Percentiles rank a stretch among this genome's conserved stretches.
Conservation (phyloP, 1,284 basidiomycete genomes). For the Heterobasidion occidentale region DNA sequence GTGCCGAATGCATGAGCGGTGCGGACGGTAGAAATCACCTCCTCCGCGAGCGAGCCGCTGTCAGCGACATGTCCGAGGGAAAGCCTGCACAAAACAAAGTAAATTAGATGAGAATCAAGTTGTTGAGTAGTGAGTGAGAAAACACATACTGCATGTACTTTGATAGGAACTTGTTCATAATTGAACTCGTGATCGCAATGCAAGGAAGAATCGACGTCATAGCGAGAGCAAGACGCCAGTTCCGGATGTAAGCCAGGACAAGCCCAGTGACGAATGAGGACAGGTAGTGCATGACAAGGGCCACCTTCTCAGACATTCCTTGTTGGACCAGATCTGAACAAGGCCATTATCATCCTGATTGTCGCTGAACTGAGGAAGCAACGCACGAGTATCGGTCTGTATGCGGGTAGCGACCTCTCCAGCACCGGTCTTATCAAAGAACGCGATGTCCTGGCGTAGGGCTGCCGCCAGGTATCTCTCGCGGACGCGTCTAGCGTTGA, state of each 20-base stretch:
- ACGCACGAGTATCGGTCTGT: constrained; percentile 82
- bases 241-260: constrained; percentile 60
- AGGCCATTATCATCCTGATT: constrained; percentile 35
- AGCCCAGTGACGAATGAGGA: constrained; percentile 78
- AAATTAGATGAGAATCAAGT: not conserved
- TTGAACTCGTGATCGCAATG: constrained; percentile 75
- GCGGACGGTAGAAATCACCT: constrained; percentile 85
- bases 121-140: not conserved
- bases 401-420: constrained; percentile 96
- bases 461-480: constrained; percentile 70
- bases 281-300: constrained; percentile 55
- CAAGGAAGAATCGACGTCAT: constrained; percentile 85
- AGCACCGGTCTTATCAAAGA: constrained; percentile 89
- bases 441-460: constrained; percentile 81
- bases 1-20: constrained; percentile 92
- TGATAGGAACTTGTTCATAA: constrained; percentile 76
- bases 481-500: constrained; percentile 80
- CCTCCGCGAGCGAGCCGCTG: constrained; percentile 86
- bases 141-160: constrained; percentile 60
- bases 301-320: constrained; percentile 86
- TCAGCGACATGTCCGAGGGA: constrained; percentile 75
- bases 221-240: constrained; percentile 84
- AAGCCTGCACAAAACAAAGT: constrained; percentile 22
- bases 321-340: constrained; percentile 84
- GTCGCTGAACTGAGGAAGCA: constrained; percentile 1